Conservation (phyloP, 768 basidiomycete genomes). For the Megacollybia marginata region DNA sequence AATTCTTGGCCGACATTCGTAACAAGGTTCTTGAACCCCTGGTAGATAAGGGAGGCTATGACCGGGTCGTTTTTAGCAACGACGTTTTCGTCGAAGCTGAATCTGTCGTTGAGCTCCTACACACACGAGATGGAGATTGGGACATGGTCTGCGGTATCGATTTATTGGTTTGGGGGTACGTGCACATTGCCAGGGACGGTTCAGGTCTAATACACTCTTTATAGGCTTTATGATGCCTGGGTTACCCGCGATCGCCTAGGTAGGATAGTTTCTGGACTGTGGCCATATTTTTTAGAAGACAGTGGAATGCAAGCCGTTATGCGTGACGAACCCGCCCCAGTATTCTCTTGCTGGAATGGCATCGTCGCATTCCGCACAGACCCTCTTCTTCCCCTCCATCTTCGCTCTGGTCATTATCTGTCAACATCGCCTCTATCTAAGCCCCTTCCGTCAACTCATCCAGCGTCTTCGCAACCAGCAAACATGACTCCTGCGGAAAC, state of each 20-base stretch:
- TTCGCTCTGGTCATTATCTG: neutral
- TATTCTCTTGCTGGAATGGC: slow-evolving; percentile 41
- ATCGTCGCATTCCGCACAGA: slow-evolving; percentile 32
- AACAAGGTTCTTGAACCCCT: slow-evolving; percentile 36
- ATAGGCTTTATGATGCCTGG: slow-evolving; percentile 27
- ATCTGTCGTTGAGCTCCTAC: slow-evolving; percentile 28
- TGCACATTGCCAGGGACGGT: neutral
- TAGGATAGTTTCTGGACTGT: slow-evolving; percentile 18
- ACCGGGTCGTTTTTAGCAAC: slow-evolving; percentile 34
- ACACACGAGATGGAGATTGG: slow-evolving; percentile 28
- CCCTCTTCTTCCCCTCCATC: slow-evolving; percentile 25
- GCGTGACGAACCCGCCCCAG: slow-evolving; percentile 31
- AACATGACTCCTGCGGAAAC: slow-evolving; percentile 19
- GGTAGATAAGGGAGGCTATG: slow-evolving; percentile 24
- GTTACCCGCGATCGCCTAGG: slow-evolving; percentile 27
- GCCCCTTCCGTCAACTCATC: slow-evolving; percentile 22
- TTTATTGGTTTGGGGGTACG: slow-evolving; percentile 21
- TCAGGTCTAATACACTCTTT: neutral
- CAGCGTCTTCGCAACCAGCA: slow-evolving; percentile 10
- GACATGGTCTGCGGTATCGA: slow-evolving; percentile 39
- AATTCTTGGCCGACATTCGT: slow-evolving; percentile 29
- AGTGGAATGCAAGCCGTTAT: slow-evolving; percentile 26
- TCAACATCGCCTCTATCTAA: slow-evolving; percentile 7
- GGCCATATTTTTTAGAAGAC: slow-evolving; percentile 37
- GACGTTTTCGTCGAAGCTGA: slow-evolving; percentile 35